phyloP scores from a whole-genome alignment of 768 basidiomycete genomes.

The Mycena latifolia region DNA sequence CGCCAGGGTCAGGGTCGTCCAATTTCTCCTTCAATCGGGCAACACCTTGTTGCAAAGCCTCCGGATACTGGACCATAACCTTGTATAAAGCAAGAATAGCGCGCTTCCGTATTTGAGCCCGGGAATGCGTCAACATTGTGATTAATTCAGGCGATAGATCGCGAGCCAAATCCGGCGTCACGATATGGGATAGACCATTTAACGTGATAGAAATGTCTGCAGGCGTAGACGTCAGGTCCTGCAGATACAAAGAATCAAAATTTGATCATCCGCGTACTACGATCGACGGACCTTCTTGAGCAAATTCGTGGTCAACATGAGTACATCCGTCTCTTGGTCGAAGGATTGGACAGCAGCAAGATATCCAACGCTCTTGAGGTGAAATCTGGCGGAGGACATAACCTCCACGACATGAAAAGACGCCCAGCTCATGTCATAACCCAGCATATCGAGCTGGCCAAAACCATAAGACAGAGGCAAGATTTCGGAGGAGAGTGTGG shows the following conservation, averaged over 20 bases:
- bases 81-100: conserved; percentile 89
- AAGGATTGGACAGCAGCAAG: conserved; percentile 94
- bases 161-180: conserved; percentile 90
- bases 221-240: conserved; percentile 88
- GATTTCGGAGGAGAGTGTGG: conserved; percentile 21
- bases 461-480: conserved; percentile 21
- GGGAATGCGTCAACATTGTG: conserved; percentile 90
- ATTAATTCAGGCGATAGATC: conserved; percentile 90
- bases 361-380: conserved; percentile 96
- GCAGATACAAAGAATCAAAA: conserved; percentile 35
- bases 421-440: conserved; percentile 94
- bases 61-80: conserved; percentile 85
- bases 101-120: conserved; percentile 89
- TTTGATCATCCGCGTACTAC: not conserved
- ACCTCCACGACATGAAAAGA: conserved; percentile 98
- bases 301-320: conserved; percentile 96
- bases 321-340: conserved; percentile 93
- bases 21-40: conserved; percentile 82
- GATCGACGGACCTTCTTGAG: conserved; percentile 83
- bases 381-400: conserved; percentile 93
- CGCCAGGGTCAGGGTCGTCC: conserved; percentile 82
- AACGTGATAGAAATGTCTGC: conserved; percentile 81
- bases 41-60: conserved; percentile 75
- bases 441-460: conserved; percentile 95
- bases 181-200: conserved; percentile 86